A percentile compares a stretch with the other conserved stretches of the same genome.
Conservation (phyloP, 108 stramenopile genomes). For the Cyclostephanos tholiformis region DNA sequence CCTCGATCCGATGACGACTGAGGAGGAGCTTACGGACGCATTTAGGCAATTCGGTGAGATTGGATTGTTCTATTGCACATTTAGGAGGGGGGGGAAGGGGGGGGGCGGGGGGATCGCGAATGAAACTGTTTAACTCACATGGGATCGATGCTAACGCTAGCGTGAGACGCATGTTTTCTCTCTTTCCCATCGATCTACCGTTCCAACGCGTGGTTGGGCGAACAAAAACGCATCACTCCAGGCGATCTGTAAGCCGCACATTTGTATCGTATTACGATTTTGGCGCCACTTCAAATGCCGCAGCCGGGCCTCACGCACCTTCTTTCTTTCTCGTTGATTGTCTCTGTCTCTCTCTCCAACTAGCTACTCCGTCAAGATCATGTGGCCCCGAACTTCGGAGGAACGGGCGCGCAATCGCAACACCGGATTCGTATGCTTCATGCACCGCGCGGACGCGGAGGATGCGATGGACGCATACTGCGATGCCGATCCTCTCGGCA, state of each 20-base stretch:
- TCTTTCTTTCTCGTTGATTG: neutral
- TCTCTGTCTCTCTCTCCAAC: conserved; percentile 22
- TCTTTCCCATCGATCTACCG: conserved; percentile 42
- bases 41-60: conserved; percentile 88
- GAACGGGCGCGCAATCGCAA: conserved; percentile 82
- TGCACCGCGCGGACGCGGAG: conserved; percentile 82
- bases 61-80: neutral
- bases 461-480: conserved; percentile 84
- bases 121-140: neutral
- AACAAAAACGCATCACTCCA: neutral
- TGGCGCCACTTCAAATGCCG: neutral
- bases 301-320: neutral
- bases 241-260: neutral
- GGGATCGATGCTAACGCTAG: conserved; percentile 4
- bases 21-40: conserved; percentile 79
- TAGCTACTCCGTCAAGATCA: conserved; percentile 87
- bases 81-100: neutral
- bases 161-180: conserved; percentile 29
- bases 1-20: conserved; percentile 82
- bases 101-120: neutral
- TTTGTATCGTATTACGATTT: neutral
- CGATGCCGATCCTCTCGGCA: conserved; percentile 76
- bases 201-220: too few species aligned
- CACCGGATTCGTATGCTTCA: conserved; percentile 92
- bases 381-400: conserved; percentile 92